Conservation (phyloP, 164 flowering plant species). For the Vitis amurensis region DNA sequence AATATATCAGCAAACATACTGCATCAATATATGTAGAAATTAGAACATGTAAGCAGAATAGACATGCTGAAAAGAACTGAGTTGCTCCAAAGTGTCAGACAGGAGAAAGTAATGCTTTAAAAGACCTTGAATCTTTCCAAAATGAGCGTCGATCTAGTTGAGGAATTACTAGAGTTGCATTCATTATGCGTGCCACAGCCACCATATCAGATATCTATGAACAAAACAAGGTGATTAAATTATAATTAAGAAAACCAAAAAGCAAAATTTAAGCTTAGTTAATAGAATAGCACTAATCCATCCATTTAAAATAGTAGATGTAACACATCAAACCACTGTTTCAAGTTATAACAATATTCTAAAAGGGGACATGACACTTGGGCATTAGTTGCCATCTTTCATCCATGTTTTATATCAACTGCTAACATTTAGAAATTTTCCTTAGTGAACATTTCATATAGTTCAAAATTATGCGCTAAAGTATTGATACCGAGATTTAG, state of each 20-base stretch:
- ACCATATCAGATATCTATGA: constrained; percentile 91
- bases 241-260: not conserved
- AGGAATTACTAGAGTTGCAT: constrained; percentile 97
- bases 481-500: too few species aligned
- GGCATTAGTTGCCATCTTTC: too few species aligned
- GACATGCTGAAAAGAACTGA: not conserved
- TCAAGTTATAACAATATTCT: not conserved
- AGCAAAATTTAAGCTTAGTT: not conserved
- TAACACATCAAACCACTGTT: not conserved
- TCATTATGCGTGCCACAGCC: constrained; percentile 90
- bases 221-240: not conserved
- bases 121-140: constrained; percentile 92
- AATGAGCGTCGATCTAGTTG: constrained; percentile 86
- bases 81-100: not conserved
- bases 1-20: constrained; percentile 88
- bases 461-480: too few species aligned
- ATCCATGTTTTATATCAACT: too few species aligned
- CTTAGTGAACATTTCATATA: too few species aligned
- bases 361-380: not conserved
- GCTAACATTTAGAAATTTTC: too few species aligned
- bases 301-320: not conserved
- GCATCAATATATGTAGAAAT: constrained; percentile 13
- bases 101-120: constrained; percentile 3
- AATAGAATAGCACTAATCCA: not conserved
- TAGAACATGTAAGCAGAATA: constrained; percentile 3